Evolutionary conservation across 1,284 basidiomycete species (phyloP), one percentile per base, ranked within the genome.

Genomic region (Pterula multifida): DNA sequence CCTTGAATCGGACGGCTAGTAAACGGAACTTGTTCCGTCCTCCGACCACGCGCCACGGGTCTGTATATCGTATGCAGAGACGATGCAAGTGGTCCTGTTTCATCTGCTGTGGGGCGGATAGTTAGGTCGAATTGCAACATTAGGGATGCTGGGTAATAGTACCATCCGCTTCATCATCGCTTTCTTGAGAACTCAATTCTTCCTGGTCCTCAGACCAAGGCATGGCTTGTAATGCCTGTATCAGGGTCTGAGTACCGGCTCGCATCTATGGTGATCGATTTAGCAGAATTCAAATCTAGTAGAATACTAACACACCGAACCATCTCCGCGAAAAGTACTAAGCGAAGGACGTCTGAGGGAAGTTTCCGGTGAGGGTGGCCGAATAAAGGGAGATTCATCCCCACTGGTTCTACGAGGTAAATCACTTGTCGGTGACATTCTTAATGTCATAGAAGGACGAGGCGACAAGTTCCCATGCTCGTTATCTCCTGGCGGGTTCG

Each of bases 351-450:
- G 69, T 32, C 58, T 58, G 4, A 70, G 64, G 2, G 58, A 56
- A 42, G 71, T 61, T 9, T 74, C 71, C 11, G 84, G 85, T 11
- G 83, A 87, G 26, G 72, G 78, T 23, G 86, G 84, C 2, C 71
- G 73, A 50, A 89, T 85, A 58, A 88, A 88, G 1, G 85, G 85
- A 24, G 83, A 85, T 55, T 88, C 85, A 54, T 85, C 80, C n/a
- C 60, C 57, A 23, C 53, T 35, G 28, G 56, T 51, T 22, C 56
- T 53, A 54, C 51, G 32, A 28, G 56, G 56, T 51, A 62, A 55
- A 25, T 60, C 60, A 11, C 59, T 61, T 46, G 68, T 63, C 49
- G 63, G 60, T 25, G 62, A 42, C 17, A 11, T 42, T 19, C 39
- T 42, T 19, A 17, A 42, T 19, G 39, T 42, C 39, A 42, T 42